Conservation (phyloP, 1,139 yeast genomes). For the Ashbya aceris region DNA sequence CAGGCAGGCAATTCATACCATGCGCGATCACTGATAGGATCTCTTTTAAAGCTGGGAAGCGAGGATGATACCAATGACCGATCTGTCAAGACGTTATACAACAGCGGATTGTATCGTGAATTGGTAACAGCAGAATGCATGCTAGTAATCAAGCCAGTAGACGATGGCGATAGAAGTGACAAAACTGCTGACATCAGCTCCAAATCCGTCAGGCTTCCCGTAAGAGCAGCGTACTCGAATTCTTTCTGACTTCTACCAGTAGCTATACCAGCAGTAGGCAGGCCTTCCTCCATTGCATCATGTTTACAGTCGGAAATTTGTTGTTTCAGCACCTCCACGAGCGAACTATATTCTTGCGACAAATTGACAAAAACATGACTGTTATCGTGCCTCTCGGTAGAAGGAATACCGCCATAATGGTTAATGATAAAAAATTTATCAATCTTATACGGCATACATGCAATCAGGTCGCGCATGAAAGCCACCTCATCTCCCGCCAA, state of each 20-base stretch:
- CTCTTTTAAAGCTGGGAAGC: slow-evolving; percentile 59
- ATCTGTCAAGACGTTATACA: slow-evolving; percentile 84
- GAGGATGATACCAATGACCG: slow-evolving; percentile 90
- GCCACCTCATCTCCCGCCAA: slow-evolving; percentile 13
- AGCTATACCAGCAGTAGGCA: too few relatives aligned
- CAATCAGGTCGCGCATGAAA: slow-evolving; percentile 16
- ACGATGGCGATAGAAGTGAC: slow-evolving; percentile 31
- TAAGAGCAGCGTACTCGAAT: too few relatives aligned
- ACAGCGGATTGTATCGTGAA: slow-evolving; percentile 55
- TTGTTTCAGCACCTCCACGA: slow-evolving; percentile 26
- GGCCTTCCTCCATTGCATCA: slow-evolving; percentile 20
- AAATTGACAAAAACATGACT: slow-evolving; percentile 85
- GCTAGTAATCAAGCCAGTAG: slow-evolving; percentile 35
- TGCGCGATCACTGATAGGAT: slow-evolving; percentile 6
- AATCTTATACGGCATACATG: slow-evolving; percentile 1
- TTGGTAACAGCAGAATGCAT: slow-evolving; percentile 21
- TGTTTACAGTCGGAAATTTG: slow-evolving; percentile 8
- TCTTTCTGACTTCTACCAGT: too few relatives aligned
- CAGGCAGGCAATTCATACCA: slow-evolving; percentile 19
- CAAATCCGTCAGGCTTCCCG: slow-evolving; percentile 21
- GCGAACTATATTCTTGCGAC: slow-evolving; percentile 67
- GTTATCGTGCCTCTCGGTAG: slow-evolving; percentile 67
- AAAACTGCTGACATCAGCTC: slow-evolving; percentile 29
- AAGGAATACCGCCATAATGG: slow-evolving; percentile 82
- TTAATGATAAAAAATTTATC: slow-evolving; percentile 67